Evolutionary conservation across 2,329 filamentous ascomycete genomes (phyloP), one percentile per base, ranked within the genome.

Genomic region (Uncinocarpus reesii): DNA sequence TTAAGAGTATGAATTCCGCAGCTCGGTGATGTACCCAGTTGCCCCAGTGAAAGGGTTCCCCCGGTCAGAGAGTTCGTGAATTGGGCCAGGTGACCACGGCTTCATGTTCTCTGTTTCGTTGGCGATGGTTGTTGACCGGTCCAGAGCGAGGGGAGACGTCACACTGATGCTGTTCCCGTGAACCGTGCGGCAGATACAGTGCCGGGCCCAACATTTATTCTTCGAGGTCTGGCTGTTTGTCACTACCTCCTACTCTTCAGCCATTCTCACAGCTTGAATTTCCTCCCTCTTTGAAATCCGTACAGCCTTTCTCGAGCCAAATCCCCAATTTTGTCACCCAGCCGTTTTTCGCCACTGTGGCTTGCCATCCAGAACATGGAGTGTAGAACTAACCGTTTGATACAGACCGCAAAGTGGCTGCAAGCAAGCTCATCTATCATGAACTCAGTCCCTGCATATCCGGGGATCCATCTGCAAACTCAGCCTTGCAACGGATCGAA

Each of bases 301-400:
- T n/a, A n/a, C n/a, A n/a, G n/a, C n/a, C 16, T 46, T 28, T 28
- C 18, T 37, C 2, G 43, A 3, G 6, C 20, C 18, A 29, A 21
- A 15, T 21, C 36, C 2, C 6, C 7, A 2, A 15, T 11, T 13
- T 37, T n/a, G 21, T 29, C 15, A 13, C 21, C 28, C 18, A 26
- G 20, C 24, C 36, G 13, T 11, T 32, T 13, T 36, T 20, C 10
- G 10, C 23, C 4, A 37, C 10, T 13, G 3, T 37, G 11, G 4
- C 36, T 8, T 21, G 36, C 15, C 8, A 10, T 26, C 11, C 21
- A 24, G 13, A 21, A n/a, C 31, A 56, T 56, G 54, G 53, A 55
- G 50, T 53, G 54, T 43, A 56, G 52, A 49, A 51, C 53, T 53
- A 55, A 54, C 37, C 51, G 53, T 45, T 35, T 53, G 40, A 43